A percentile compares a stretch with the other conserved stretches of the same genome.
These are phyloP conservation scores for Chlamydomonas eustigma DNA, from an alignment of 139 green algal species.

Conservation along the genomic window DNA sequence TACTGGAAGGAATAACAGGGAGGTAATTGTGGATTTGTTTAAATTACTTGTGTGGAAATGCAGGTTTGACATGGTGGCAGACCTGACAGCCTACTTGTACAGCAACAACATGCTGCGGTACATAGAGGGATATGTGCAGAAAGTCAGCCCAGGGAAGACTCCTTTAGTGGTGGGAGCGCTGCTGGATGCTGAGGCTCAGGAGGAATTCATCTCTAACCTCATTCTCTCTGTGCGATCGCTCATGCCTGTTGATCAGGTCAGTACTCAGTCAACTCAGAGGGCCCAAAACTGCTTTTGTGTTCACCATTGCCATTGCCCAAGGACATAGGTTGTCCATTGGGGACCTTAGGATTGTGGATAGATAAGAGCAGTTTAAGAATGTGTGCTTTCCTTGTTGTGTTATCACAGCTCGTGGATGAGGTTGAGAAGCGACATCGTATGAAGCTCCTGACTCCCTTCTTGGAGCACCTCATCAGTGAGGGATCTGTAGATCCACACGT, in stretches of 20 bases:
- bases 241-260: constrained; percentile 45
- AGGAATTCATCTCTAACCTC: constrained; percentile 96
- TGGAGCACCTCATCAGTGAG: constrained; percentile 97
- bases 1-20: too few species aligned
- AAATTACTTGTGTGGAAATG: too few species aligned
- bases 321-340: too few species aligned
- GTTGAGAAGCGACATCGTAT: constrained; percentile 87
- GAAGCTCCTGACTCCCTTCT: constrained; percentile 93
- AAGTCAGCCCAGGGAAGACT: constrained; percentile 75
- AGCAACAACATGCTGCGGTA: constrained; percentile 76
- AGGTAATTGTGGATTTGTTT: too few species aligned
- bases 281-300: too few species aligned
- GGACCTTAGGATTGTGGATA: too few species aligned
- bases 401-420: constrained; percentile 52
- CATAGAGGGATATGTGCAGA: constrained; percentile 99
- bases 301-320: too few species aligned
- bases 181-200: constrained; percentile 90
- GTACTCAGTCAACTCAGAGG: too few species aligned
- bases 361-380: too few species aligned
- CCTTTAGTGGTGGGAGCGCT: constrained; percentile 89
- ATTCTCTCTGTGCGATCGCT: constrained; percentile 89
- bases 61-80: constrained; percentile 87
- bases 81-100: constrained; percentile 94
- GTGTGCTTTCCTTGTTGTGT: constrained; percentile 65
- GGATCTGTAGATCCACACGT: constrained; percentile 87